Conservation (phyloP, 2,329 filamentous ascomycete species). For the Ophiostoma novo-ulmi region DNA sequence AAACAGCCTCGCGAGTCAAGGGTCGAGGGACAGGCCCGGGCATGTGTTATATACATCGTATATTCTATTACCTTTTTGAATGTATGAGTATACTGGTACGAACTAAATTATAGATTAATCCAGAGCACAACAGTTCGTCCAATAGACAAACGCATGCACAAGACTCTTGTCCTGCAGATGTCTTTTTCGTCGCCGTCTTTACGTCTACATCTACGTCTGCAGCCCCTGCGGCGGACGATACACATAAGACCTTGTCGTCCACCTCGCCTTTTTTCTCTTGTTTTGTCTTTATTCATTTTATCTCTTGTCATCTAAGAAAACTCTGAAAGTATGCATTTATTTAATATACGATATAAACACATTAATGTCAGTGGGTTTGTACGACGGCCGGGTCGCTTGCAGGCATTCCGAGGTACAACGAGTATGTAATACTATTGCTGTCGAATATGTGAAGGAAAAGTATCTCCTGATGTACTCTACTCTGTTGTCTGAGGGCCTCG, state of each 20-base stretch:
- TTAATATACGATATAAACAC: not conserved
- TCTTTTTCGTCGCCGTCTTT: not conserved
- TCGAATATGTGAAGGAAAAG: not conserved
- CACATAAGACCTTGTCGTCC: not conserved
- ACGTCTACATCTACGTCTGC: not conserved
- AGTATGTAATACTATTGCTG: not conserved
- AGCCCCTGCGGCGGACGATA: not conserved
- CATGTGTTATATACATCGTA: not conserved
- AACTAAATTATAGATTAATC: not conserved
- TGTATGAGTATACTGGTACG: not conserved
- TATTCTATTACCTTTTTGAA: not conserved
- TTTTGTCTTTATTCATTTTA: not conserved
- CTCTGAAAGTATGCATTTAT: no score
- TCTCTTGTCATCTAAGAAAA: not conserved
- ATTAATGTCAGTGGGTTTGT: conserved; percentile 7
- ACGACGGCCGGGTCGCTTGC: conserved; percentile 15
- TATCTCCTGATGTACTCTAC: not conserved
- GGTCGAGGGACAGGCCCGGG: conserved; percentile 3
- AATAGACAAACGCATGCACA: conserved; percentile 1
- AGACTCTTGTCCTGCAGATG: not conserved
- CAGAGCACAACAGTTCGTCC: conserved; percentile 5
- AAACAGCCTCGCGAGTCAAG: conserved; percentile 6
- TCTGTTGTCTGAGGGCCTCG: not conserved
- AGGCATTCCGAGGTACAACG: conserved; percentile 14
- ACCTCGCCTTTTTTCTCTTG: conserved; percentile 14